Percentiles rank a stretch among this genome's conserved stretches.
phyloP scores from a whole-genome alignment of 2,329 filamentous ascomycete species.

The Endoconidiophora laricicola region DNA sequence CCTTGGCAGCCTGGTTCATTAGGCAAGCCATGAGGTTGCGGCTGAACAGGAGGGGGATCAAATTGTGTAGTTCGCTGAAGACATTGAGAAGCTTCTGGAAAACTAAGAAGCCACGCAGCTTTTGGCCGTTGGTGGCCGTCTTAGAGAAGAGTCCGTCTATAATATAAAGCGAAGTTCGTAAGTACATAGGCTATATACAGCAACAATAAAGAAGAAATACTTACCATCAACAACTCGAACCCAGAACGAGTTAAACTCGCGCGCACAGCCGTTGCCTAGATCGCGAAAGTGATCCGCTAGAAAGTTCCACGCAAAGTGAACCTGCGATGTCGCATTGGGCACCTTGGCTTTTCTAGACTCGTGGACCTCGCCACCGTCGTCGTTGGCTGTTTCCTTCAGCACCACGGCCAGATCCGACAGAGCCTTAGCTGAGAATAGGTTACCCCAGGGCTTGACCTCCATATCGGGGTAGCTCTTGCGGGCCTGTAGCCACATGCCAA shows the following conservation, averaged over 20 bases:
- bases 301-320: conserved; percentile 78
- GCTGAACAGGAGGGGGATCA: conserved; percentile 52
- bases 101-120: conserved; percentile 80
- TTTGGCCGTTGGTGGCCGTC: conserved; percentile 69
- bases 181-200: too few relatives aligned
- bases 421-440: conserved; percentile 56
- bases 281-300: conserved; percentile 43
- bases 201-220: conserved; percentile 18
- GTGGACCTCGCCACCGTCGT: conserved; percentile 25
- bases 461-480: conserved; percentile 46
- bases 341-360: conserved; percentile 35
- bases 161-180: neutral
- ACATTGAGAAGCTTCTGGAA: conserved; percentile 57
- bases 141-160: conserved; percentile 69
- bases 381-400: conserved; percentile 52
- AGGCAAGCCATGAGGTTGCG: conserved; percentile 68
- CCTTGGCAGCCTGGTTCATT: conserved; percentile 64
- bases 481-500: conserved; percentile 71
- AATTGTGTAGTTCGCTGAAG: conserved; percentile 28
- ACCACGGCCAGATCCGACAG: conserved; percentile 55
- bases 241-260: conserved; percentile 66
- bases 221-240: conserved; percentile 68
- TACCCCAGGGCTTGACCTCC: conserved; percentile 55
- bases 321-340: conserved; percentile 60
- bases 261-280: conserved; percentile 21